Conservation (phyloP, 331 rosid genomes). For the Quercus phellos region DNA sequence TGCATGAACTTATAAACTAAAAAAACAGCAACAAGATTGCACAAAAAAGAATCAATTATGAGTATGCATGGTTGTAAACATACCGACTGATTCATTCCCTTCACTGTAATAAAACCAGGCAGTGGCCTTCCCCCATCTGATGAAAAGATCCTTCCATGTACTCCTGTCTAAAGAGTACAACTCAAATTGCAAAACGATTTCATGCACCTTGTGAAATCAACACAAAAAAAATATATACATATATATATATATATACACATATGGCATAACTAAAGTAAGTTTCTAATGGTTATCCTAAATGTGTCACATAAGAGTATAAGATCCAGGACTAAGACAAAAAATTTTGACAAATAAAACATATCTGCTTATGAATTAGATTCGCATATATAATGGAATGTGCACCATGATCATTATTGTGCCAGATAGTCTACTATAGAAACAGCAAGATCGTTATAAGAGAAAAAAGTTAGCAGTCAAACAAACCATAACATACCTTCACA, state of each 20-base stretch:
- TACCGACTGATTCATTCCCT: conserved; percentile 76
- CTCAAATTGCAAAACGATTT: conserved; percentile 19
- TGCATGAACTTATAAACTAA: neutral
- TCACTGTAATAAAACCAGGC: conserved; percentile 52
- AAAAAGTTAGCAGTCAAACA: conserved; percentile 13
- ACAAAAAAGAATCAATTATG: neutral
- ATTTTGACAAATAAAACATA: neutral
- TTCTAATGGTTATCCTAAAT: neutral
- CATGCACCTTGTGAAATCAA: conserved; percentile 5
- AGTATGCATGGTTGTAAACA: neutral
- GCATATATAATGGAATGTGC: neutral
- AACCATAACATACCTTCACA: conserved; percentile 53
- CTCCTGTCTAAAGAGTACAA: conserved; percentile 59
- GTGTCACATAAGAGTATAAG: neutral
- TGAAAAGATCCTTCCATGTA: conserved; percentile 83
- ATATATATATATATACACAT: neutral
- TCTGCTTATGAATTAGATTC: too few relatives aligned
- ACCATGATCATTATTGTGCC: neutral
- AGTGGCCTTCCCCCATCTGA: conserved; percentile 70
- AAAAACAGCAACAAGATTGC: neutral
- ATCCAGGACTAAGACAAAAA: neutral
- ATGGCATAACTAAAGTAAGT: neutral
- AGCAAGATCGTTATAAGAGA: neutral
- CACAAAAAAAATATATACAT: neutral
- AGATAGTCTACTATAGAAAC: neutral